Evolutionary conservation across 306 rosid species (phyloP), one percentile per base, ranked within the genome.

Genomic region (Medicago arabica): DNA sequence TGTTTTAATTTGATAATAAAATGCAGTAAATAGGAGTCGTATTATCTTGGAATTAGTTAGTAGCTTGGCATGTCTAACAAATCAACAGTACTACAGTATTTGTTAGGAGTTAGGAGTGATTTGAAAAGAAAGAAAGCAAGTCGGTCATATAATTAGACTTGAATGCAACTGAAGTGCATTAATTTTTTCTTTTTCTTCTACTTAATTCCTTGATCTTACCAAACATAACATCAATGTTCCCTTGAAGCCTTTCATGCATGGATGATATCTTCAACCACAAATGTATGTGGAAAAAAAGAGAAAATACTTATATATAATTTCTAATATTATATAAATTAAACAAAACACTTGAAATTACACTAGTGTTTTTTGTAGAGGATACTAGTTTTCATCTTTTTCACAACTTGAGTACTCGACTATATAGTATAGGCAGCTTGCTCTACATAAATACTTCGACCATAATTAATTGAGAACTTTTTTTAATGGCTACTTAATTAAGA

Each of bases 71-170:
- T 28, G 0, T 28, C 31, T 3, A 28, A 28, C 23, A 51, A 51
- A 51, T 9, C 2, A n/a, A 51, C 16, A 51, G 0, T 49, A 80
- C 49, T 80, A 51, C 16, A 51, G 0, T 49, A 80, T 60, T 80
- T 80, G 84, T 71, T 81, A 51, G 67, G 77, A 75, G 80, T 61
- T n/a, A n/a, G n/a, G n/a, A n/a, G n/a, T n/a, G n/a, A n/a, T n/a
- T n/a, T n/a, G 69, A 62, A 60, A 51, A 51, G 31, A 40, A 72
- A 31, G 6, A 14, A 67, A 61, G 60, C 71, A 69, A 69, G 70
- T 75, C 59, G 47, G 66, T 21, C 57, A 66, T 64, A 36, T 47
- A 47, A 43, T 41, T 66, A 44, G 25, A 54, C 68, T 71, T 53
- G 10, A 31, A 47, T 47, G 47, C 36, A 61, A 66, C 14, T 51